phyloP scores from a whole-genome alignment of 2,329 filamentous ascomycete genomes.

The Alternaria triticina region DNA sequence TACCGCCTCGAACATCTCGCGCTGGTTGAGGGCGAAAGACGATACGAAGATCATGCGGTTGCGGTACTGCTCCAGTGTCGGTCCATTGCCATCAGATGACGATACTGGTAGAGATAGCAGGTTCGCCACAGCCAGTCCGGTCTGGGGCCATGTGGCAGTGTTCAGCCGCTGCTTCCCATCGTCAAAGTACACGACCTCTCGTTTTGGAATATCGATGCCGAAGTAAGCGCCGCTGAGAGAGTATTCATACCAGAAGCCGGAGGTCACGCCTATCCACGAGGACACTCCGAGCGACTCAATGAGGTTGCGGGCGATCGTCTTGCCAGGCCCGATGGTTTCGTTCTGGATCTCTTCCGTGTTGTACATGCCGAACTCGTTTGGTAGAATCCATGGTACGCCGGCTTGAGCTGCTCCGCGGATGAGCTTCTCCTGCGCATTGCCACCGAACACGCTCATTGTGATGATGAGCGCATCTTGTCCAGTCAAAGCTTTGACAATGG shows the following conservation, averaged over 20 bases:
- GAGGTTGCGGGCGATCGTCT: slow-evolving; percentile 13
- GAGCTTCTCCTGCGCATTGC: slow-evolving; percentile 38
- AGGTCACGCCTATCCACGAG: slow-evolving; percentile 33
- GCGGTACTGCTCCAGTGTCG: slow-evolving; percentile 14
- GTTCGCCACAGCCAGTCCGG: slow-evolving; percentile 40
- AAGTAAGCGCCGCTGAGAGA: slow-evolving; percentile 37
- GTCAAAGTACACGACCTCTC: slow-evolving; percentile 34
- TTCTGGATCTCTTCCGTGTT: slow-evolving; percentile 22
- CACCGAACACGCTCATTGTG: slow-evolving; percentile 38
- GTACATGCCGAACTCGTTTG: slow-evolving; percentile 49
- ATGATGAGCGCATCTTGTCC: slow-evolving; percentile 51
- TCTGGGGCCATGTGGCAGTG: slow-evolving; percentile 40
- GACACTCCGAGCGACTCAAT: slow-evolving; percentile 31
- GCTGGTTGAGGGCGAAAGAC: slow-evolving; percentile 47
- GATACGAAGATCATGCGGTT: slow-evolving; percentile 47
- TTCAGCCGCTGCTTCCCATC: slow-evolving; percentile 41
- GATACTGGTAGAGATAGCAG: slow-evolving; percentile 42
- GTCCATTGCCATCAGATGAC: slow-evolving; percentile 1
- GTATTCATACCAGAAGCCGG: slow-evolving; percentile 49
- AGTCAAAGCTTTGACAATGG: slow-evolving; percentile 43
- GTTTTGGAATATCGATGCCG: slow-evolving; percentile 47
- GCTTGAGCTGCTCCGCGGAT: slow-evolving; percentile 47
- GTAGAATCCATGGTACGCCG: slow-evolving; percentile 48
- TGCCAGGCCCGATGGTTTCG: slow-evolving; percentile 11
- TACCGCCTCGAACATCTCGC: slow-evolving; percentile 45